These are phyloP conservation scores for Blastobotrys ciferrii DNA, from an alignment of 1,139 yeast genomes.

Conservation along the genomic window DNA sequence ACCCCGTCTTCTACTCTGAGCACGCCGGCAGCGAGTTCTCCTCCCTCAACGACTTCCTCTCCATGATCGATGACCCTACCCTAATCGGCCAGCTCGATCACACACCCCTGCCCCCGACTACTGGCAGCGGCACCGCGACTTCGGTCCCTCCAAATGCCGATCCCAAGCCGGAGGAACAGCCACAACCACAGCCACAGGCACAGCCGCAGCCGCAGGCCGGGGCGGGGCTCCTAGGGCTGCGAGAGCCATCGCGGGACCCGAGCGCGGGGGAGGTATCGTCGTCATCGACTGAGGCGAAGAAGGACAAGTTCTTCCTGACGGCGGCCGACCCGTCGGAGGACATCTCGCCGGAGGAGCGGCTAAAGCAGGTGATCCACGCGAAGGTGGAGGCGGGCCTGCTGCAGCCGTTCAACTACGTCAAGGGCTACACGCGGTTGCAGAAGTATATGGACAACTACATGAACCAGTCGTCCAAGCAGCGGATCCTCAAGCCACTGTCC, in stretches of 20 bases:
- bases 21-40: conserved; percentile 93
- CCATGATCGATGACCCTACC: conserved; percentile 86
- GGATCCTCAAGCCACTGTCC: conserved; percentile 84
- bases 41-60: conserved; percentile 81
- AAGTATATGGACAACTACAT: conserved; percentile 90
- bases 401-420: conserved; percentile 91
- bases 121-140: neutral
- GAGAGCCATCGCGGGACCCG: conserved; percentile 11
- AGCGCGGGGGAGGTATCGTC: conserved; percentile 2
- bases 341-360: conserved; percentile 88
- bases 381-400: conserved; percentile 90
- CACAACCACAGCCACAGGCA: too few species aligned
- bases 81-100: conserved; percentile 17
- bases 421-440: conserved; percentile 88
- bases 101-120: too few species aligned
- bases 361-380: conserved; percentile 94
- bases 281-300: conserved; percentile 62
- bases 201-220: conserved; percentile 10
- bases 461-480: conserved; percentile 79
- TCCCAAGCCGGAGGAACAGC: conserved; percentile 2
- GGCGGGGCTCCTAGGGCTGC: neutral
- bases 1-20: conserved; percentile 74
- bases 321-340: conserved; percentile 98
- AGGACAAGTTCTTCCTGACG: conserved; percentile 85
- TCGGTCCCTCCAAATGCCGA: neutral